phyloP scores from a whole-genome alignment of 2,329 filamentous ascomycete genomes.

The Pseudogymnoascus verrucosus region DNA sequence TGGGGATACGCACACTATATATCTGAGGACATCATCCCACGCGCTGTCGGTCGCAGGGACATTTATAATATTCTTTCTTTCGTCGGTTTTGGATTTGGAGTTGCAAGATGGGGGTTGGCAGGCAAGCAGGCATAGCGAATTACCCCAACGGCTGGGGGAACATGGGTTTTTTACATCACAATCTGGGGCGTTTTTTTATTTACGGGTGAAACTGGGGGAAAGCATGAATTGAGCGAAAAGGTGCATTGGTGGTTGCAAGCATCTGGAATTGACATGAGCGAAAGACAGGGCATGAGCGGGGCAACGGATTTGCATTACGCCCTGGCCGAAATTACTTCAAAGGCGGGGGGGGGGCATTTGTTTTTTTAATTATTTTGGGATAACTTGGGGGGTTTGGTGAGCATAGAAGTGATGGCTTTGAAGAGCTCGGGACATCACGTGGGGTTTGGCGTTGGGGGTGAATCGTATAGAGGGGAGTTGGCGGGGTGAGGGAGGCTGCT shows the following conservation, averaged over 20 bases:
- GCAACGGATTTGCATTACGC: neutral
- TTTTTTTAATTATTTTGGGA: neutral
- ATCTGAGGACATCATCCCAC: conserved; percentile 5
- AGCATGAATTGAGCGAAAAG: neutral
- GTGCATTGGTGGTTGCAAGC: neutral
- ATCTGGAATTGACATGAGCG: neutral
- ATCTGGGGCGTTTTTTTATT: neutral
- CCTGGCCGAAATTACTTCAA: neutral
- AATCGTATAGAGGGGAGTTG: neutral
- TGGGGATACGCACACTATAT: conserved; percentile 11
- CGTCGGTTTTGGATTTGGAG: conserved; percentile 5
- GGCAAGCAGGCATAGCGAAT: neutral
- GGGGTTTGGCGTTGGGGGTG: conserved; percentile 2
- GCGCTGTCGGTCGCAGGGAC: neutral
- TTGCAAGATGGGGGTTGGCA: neutral
- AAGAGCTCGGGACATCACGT: conserved; percentile 9
- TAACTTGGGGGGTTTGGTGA: neutral
- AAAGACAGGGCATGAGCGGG: neutral
- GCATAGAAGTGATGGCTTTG: conserved; percentile 10
- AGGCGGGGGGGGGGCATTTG: neutral
- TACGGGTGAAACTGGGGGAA: neutral
- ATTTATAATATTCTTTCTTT: neutral
- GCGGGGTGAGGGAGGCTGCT: neutral
- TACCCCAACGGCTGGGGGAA: neutral
- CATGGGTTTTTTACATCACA: neutral